Conservation (phyloP, 768 basidiomycete genomes). For the Pulveroboletus ravenelii region DNA sequence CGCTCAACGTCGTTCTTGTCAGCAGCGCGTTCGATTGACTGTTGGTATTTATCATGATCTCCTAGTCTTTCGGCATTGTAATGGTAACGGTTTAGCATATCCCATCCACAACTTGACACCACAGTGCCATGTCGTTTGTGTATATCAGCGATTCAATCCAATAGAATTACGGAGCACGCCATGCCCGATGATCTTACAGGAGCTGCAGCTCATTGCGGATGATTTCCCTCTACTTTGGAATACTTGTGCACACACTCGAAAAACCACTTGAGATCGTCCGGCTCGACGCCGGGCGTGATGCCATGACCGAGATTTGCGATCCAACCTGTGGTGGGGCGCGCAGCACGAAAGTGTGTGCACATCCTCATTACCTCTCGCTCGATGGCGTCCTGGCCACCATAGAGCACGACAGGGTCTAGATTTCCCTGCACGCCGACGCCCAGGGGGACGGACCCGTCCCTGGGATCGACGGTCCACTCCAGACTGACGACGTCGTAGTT, state of each 20-base stretch:
- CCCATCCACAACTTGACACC: conserved; percentile 10
- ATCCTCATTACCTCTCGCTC: conserved; percentile 81
- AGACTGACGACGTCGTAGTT: conserved; percentile 89
- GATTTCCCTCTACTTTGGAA: conserved; percentile 36
- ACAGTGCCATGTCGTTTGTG: conserved; percentile 16
- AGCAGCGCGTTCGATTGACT: conserved; percentile 1
- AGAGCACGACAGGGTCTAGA: conserved; percentile 83
- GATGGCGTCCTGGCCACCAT: conserved; percentile 83
- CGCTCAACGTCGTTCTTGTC: conserved; percentile 5
- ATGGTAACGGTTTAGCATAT: conserved; percentile 28
- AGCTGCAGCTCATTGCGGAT: not conserved
- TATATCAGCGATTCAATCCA: conserved; percentile 14
- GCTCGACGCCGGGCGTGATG: conserved; percentile 92
- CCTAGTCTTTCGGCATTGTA: conserved; percentile 24
- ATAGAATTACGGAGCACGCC: conserved; percentile 8
- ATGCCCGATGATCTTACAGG: not conserved
- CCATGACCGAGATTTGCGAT: conserved; percentile 97
- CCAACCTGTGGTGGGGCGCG: conserved; percentile 64
- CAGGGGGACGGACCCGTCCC: conserved; percentile 52
- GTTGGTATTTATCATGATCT: conserved; percentile 30
- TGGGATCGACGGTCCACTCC: conserved; percentile 86
- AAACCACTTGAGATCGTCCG: conserved; percentile 89
- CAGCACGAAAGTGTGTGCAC: conserved; percentile 63
- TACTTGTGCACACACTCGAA: conserved; percentile 86
- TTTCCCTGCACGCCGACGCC: conserved; percentile 85